phyloP scores from a whole-genome alignment of 176 grass and related monocot species.

The barley (Hordeum vulgare) region MorexV3_pseudomolecules_assembly NC_058524.1:152160948-152161447 shows the following conservation, averaged over 20 bases:
- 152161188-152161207: background rate
- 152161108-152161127: background rate
- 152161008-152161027: background rate
- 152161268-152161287: background rate
- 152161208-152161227: background rate
- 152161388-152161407: background rate
- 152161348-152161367: background rate
- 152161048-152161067: background rate
- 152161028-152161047: background rate
- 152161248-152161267: background rate
- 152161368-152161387: background rate
- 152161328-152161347: too few relatives aligned
- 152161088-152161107: background rate
- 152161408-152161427: background rate
- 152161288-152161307: too few relatives aligned
- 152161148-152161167: background rate
- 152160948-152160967: conserved; percentile 96
- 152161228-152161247: background rate
- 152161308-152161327: too few relatives aligned
- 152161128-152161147: background rate
- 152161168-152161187: background rate
- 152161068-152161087: background rate
- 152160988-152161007: conserved; percentile 8
- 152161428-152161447: background rate
- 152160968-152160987: conserved; percentile 26